These are phyloP conservation scores for Fusarium caatingaense DNA, from an alignment of 2,329 filamentous ascomycete species.

Conservation along the genomic window DNA sequence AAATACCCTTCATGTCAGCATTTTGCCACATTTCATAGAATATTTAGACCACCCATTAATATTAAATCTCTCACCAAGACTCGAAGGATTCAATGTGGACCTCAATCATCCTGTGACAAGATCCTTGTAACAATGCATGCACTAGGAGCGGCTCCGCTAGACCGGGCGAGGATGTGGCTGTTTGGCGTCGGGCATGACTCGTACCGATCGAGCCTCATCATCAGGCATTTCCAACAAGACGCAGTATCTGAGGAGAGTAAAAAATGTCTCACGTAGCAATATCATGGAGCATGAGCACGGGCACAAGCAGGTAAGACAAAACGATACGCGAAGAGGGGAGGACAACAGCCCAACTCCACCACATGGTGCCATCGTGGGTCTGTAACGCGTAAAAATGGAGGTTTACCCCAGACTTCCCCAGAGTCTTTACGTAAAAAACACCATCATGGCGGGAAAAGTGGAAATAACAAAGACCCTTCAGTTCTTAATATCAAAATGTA, in stretches of 20 bases:
- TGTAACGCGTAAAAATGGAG: not conserved
- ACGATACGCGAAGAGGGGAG: not conserved
- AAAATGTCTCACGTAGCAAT: not conserved
- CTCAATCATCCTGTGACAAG: not conserved
- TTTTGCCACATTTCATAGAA: not conserved
- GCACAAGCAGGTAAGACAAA: not conserved
- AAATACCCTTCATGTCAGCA: not conserved
- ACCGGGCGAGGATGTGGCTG: slow-evolving; percentile 16
- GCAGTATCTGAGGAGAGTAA: fast-evolving
- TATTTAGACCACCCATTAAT: slow-evolving; percentile 9
- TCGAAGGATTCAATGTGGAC: not conserved
- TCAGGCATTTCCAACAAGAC: not conserved
- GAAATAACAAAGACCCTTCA: not conserved
- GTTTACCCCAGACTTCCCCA: not conserved
- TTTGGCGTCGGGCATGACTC: not conserved
- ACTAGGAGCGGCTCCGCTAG: slow-evolving; percentile 31
- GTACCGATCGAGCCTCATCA: not conserved
- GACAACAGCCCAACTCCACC: not conserved
- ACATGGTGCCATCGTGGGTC: not conserved
- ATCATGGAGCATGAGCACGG: not conserved
- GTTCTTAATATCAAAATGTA: too few species aligned
- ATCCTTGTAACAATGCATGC: slow-evolving; percentile 3
- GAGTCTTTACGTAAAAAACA: not conserved
- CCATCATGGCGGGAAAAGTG: not conserved
- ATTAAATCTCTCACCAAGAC: not conserved